Evolutionary conservation across 352 stramenopile genomes (phyloP).

Genomic region (Globisporangium nodosum): DNA sequence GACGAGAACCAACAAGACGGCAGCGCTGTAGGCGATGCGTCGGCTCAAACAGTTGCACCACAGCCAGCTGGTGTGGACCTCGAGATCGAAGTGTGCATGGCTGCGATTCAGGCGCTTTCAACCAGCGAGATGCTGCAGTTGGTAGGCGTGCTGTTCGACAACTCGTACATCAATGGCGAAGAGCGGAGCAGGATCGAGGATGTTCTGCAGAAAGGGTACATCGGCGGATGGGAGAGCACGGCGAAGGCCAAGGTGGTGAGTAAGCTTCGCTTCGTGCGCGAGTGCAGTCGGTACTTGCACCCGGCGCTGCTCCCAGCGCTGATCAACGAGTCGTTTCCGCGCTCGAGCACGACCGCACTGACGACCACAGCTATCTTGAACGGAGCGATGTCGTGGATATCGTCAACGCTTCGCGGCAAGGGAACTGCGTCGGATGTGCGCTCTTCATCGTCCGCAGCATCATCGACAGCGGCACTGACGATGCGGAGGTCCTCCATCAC

Average conservation of each 20-base stretch:
- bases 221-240: conserved; percentile 67
- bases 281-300: conserved; percentile 67
- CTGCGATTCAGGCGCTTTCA: conserved; percentile 57
- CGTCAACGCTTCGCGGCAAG: conserved; percentile 35
- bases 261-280: conserved; percentile 69
- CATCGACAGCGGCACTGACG: conserved; percentile 33
- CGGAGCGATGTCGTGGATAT: conserved; percentile 57
- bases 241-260: conserved; percentile 59
- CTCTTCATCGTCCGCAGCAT: conserved; percentile 23
- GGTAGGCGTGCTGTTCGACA: conserved; percentile 45
- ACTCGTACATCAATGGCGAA: conserved; percentile 76
- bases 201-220: conserved; percentile 76
- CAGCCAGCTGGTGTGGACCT: conserved; percentile 25
- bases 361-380: conserved; percentile 53
- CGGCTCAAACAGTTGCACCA: not conserved
- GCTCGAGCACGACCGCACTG: conserved; percentile 35
- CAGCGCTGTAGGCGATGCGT: not conserved
- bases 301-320: conserved; percentile 55
- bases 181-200: conserved; percentile 67
- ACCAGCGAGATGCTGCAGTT: conserved; percentile 62
- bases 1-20: not conserved
- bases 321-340: conserved; percentile 53
- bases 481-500: conserved; percentile 51
- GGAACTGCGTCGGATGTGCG: conserved; percentile 24
- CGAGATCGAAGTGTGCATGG: conserved; percentile 65